Percentiles rank a stretch among this genome's conserved stretches.
phyloP scores from a whole-genome alignment of 2,329 filamentous ascomycete species.

The Colletotrichum filicis region DNA sequence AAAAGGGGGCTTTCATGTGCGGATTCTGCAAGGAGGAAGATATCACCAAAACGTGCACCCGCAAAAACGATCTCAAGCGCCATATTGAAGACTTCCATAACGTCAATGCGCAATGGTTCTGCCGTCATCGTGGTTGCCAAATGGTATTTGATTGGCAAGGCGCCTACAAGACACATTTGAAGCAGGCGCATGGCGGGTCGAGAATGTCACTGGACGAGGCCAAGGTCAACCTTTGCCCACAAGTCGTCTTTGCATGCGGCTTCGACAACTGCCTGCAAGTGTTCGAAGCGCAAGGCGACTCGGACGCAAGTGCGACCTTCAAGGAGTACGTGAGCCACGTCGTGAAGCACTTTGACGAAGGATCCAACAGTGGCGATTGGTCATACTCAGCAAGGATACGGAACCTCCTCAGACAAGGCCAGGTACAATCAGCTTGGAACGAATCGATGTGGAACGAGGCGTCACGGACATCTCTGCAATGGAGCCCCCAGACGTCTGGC shows the following conservation, averaged over 20 bases:
- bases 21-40: slow-evolving; percentile 55
- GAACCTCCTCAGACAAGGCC: slow-evolving; percentile 55
- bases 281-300: slow-evolving; percentile 54
- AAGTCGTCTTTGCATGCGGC: slow-evolving; percentile 60
- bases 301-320: slow-evolving; percentile 50
- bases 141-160: slow-evolving; percentile 60
- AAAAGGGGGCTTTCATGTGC: slow-evolving; percentile 51
- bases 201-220: slow-evolving; percentile 54
- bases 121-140: slow-evolving; percentile 54
- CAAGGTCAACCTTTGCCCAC: slow-evolving; percentile 55
- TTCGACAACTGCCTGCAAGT: slow-evolving; percentile 57
- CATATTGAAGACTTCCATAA: slow-evolving; percentile 61
- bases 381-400: slow-evolving; percentile 56
- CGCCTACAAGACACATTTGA: slow-evolving; percentile 59
- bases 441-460: slow-evolving; percentile 47
- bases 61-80: slow-evolving; percentile 60
- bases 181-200: slow-evolving; percentile 54
- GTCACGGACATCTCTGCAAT: slow-evolving; percentile 48
- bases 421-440: slow-evolving; percentile 50
- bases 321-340: slow-evolving; percentile 59
- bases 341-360: slow-evolving; percentile 59
- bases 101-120: slow-evolving; percentile 58
- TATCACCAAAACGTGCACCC: slow-evolving; percentile 55
- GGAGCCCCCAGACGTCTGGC: slow-evolving; percentile 55
- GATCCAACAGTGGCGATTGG: slow-evolving; percentile 53